phyloP scores from a whole-genome alignment of 805 yeast species.

The Deakozyma indianensis region DNA sequence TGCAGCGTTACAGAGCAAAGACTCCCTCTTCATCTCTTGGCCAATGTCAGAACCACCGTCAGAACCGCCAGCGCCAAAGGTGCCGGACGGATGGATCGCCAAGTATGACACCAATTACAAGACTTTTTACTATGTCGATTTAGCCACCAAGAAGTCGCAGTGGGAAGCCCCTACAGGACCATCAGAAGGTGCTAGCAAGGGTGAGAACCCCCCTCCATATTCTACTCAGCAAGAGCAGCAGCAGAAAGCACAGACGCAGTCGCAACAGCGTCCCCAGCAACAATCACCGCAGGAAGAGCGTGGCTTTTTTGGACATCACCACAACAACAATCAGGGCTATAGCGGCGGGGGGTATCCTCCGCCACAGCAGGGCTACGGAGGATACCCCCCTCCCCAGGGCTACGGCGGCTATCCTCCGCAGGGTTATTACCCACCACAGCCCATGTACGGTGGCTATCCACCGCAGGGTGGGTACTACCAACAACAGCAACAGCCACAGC shows the following conservation, averaged over 20 bases:
- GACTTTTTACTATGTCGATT: conserved; percentile 76
- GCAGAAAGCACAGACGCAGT: not conserved
- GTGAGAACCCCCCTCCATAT: not conserved
- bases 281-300: not conserved
- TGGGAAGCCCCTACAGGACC: conserved; percentile 64
- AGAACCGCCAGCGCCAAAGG: conserved; percentile 11
- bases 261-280: not conserved
- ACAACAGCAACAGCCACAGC: conserved; percentile 6
- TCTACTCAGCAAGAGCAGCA: conserved; percentile 4
- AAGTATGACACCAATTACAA: conserved; percentile 25
- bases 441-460: not conserved
- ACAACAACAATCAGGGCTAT: not conserved
- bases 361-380: conserved; percentile 4
- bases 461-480: not conserved
- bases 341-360: conserved; percentile 3
- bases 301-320: not conserved
- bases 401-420: conserved; percentile 22
- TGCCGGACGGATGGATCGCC: conserved; percentile 24
- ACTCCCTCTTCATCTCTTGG: too few species aligned
- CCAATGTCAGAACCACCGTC: not conserved
- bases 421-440: conserved; percentile 5
- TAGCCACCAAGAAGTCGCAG: conserved; percentile 60
- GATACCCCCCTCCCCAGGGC: conserved; percentile 20
- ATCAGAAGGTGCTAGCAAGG: conserved; percentile 4
- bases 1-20: too few species aligned